Percentiles rank a stretch among this genome's conserved stretches.
Evolutionary conservation across 2,329 filamentous ascomycete species (phyloP).

Genomic region (Aspergillus sp.): DNA sequence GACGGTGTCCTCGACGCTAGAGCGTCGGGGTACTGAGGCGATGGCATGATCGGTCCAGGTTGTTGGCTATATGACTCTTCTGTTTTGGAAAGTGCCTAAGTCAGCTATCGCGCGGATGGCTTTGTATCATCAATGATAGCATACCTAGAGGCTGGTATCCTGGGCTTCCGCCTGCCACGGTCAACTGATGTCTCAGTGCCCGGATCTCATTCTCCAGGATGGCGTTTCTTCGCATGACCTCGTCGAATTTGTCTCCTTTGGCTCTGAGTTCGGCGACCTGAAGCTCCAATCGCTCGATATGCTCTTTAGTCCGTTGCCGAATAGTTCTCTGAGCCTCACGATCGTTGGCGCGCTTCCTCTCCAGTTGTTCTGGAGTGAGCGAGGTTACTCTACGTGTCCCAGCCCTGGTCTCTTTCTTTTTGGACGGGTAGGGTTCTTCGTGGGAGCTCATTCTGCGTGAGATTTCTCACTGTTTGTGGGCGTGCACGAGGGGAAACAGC

Average conservation of each 20-base stretch:
- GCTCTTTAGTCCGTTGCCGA: conserved; percentile 62
- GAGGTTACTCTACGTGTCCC: conserved; percentile 62
- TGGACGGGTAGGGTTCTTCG: conserved; percentile 25
- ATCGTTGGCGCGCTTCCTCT: conserved; percentile 64
- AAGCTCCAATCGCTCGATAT: conserved; percentile 61
- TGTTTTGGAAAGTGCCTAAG: conserved; percentile 18
- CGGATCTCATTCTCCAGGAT: conserved; percentile 60
- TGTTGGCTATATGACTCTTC: conserved; percentile 26
- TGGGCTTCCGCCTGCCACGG: conserved; percentile 30
- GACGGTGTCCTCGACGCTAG: conserved; percentile 30
- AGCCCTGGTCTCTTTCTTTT: conserved; percentile 53
- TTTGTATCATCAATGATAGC: neutral
- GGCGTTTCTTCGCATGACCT: conserved; percentile 58
- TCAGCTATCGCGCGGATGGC: conserved; percentile 6
- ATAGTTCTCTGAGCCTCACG: conserved; percentile 64
- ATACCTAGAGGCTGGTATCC: conserved; percentile 24
- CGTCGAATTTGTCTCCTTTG: conserved; percentile 56
- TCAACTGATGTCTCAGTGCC: conserved; percentile 56
- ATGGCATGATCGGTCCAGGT: conserved; percentile 28
- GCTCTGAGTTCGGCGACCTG: conserved; percentile 58
- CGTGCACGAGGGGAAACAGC: conserved; percentile 13
- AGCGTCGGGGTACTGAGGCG: conserved; percentile 29
- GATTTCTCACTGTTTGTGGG: conserved; percentile 19
- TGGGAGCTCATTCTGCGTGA: conserved; percentile 31
- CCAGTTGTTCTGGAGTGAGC: conserved; percentile 61